phyloP scores from a whole-genome alignment of 2,329 filamentous ascomycete species.

The Zarea fungicola region DNA sequence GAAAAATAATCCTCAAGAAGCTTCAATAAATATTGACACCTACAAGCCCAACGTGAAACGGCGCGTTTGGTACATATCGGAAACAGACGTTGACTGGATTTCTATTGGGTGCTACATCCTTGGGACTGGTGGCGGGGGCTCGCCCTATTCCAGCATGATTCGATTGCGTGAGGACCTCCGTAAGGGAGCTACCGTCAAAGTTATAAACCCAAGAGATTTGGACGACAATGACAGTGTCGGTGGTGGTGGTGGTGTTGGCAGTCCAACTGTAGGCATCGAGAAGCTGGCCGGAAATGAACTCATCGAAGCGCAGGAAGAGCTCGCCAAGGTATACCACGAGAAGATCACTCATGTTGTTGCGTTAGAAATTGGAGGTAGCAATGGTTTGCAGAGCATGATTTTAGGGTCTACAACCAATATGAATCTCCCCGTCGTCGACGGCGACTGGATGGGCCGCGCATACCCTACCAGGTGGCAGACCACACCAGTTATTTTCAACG shows the following conservation, averaged over 20 bases:
- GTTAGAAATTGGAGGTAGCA: slow-evolving; percentile 62
- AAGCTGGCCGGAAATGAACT: slow-evolving; percentile 54
- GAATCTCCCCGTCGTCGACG: slow-evolving; percentile 46
- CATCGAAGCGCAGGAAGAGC: slow-evolving; percentile 43
- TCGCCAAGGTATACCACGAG: slow-evolving; percentile 45
- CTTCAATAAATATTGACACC: slow-evolving; percentile 29
- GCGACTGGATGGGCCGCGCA: slow-evolving; percentile 53
- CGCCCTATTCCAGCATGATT: slow-evolving; percentile 47
- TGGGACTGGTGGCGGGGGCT: slow-evolving; percentile 56
- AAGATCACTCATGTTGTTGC: slow-evolving; percentile 53
- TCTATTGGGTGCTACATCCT: slow-evolving; percentile 56
- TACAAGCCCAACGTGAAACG: slow-evolving; percentile 47
- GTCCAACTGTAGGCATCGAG: slow-evolving; percentile 56
- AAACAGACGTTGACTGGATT: slow-evolving; percentile 54
- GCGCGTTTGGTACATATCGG: slow-evolving; percentile 52
- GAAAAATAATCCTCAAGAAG: slow-evolving; percentile 2
- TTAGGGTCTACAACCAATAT: slow-evolving; percentile 50
- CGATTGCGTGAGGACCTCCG: slow-evolving; percentile 47
- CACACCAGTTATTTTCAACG: slow-evolving; percentile 46
- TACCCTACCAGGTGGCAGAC: slow-evolving; percentile 53
- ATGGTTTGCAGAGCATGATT: slow-evolving; percentile 55
- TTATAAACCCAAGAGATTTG: slow-evolving; percentile 47
- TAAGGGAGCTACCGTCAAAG: slow-evolving; percentile 43
- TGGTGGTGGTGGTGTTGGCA: slow-evolving; percentile 53
- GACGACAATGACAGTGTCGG: slow-evolving; percentile 46